These are phyloP conservation scores for Geotrichum carabidarum DNA, from an alignment of 1,139 yeast genomes.

Conservation along the genomic window DNA sequence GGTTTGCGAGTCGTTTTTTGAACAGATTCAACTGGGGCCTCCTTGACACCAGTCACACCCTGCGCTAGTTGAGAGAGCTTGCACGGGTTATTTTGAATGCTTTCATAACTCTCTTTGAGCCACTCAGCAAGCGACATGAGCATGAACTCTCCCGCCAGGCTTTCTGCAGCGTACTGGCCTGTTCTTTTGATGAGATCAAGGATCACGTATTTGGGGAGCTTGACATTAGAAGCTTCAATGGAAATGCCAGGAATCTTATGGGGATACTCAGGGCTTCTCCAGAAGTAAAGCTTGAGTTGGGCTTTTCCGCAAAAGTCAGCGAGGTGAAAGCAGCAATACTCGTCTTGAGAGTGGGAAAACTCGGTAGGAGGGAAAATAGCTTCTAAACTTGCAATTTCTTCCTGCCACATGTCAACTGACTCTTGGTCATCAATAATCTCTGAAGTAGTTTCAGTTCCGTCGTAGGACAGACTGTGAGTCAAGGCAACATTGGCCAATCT, in stretches of 20 bases:
- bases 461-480: constrained; percentile 35
- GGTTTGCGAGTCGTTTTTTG: constrained; percentile 3
- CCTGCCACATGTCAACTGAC: constrained; percentile 52
- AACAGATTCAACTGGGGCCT: constrained; percentile 17
- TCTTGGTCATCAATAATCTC: constrained; percentile 9
- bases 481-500: constrained; percentile 47
- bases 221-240: constrained; percentile 36
- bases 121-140: constrained; percentile 65
- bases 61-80: constrained; percentile 46
- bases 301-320: constrained; percentile 16
- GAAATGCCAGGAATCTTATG: constrained; percentile 34
- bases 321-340: constrained; percentile 18
- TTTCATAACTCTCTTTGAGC: constrained; percentile 58
- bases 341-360: constrained; percentile 11
- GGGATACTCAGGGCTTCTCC: constrained; percentile 31
- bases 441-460: background rate
- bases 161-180: constrained; percentile 38
- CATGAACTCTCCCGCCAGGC: constrained; percentile 63
- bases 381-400: constrained; percentile 67
- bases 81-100: constrained; percentile 68
- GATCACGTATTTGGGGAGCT: constrained; percentile 70
- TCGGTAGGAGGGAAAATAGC: constrained; percentile 45
- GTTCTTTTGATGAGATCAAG: constrained; percentile 53
- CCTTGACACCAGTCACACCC: constrained; percentile 36
- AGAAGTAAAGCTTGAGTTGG: constrained; percentile 20